Evolutionary conservation across 768 basidiomycete genomes (phyloP).

Genomic region (Termitomyces sp.): DNA sequence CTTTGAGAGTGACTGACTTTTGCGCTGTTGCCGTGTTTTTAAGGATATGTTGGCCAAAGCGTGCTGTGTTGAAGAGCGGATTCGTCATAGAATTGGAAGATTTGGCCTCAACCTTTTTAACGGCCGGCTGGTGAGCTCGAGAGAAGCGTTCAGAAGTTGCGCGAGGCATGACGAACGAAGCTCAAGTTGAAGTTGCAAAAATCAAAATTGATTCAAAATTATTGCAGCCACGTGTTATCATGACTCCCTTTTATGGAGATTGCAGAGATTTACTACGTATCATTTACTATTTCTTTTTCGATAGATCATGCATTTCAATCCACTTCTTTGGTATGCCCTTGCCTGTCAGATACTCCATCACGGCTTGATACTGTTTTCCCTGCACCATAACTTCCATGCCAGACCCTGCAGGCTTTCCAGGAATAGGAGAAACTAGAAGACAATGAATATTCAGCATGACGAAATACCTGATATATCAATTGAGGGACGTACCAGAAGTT

Average conservation of each 20-base stretch:
- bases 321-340: conserved; percentile 81
- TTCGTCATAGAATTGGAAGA: conserved; percentile 59
- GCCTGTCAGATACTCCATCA: conserved; percentile 61
- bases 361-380: conserved; percentile 71
- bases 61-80: conserved; percentile 90
- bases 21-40: conserved; percentile 92
- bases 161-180: conserved; percentile 70
- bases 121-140: conserved; percentile 63
- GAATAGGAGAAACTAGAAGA: conserved; percentile 53
- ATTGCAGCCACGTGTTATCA: background rate
- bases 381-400: conserved; percentile 78
- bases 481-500: conserved; percentile 56
- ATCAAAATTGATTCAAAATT: too few relatives aligned
- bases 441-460: background rate
- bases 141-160: conserved; percentile 75
- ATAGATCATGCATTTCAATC: conserved; percentile 56
- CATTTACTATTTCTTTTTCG: conserved; percentile 41
- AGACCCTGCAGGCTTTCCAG: conserved; percentile 47
- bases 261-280: background rate
- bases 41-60: conserved; percentile 97
- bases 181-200: too few relatives aligned
- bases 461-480: background rate
- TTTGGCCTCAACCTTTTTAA: conserved; percentile 41
- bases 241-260: background rate
- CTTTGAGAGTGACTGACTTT: conserved; percentile 48